Percentiles rank a stretch among this genome's conserved stretches.
Conservation (phyloP, 2,329 filamentous ascomycete genomes). For the Stylonectria norvegica region DNA sequence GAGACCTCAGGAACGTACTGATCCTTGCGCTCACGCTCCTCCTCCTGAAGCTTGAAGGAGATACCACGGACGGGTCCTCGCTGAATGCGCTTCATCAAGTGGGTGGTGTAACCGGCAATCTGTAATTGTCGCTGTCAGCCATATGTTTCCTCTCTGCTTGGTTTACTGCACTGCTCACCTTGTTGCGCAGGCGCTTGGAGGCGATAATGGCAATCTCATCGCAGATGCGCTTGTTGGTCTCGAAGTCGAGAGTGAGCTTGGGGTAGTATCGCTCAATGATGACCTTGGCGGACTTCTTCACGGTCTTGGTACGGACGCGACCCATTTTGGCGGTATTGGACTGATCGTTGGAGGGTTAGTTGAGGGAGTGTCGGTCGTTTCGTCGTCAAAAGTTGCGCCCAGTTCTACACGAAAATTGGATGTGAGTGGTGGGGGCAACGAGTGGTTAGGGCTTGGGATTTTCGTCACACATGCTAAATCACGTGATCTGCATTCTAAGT, state of each 20-base stretch:
- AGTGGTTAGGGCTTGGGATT: constrained; percentile 30
- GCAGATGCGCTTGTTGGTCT: constrained; percentile 99
- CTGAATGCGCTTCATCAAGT: constrained; percentile 99
- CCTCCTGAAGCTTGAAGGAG: constrained; percentile 99
- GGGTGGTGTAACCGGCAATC: constrained; percentile 98
- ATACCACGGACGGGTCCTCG: constrained; percentile 98
- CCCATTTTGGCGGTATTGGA: constrained; percentile 61
- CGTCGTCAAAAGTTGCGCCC: constrained; percentile 4
- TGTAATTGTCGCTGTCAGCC: constrained; percentile 35
- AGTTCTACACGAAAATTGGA: constrained; percentile 28
- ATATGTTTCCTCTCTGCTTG: background rate
- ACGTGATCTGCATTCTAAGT: constrained; percentile 25
- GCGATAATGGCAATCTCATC: constrained; percentile 99
- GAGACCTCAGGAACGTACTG: constrained; percentile 99
- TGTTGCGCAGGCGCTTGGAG: constrained; percentile 98
- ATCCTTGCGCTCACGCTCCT: constrained; percentile 99
- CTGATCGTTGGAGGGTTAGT: constrained; percentile 35
- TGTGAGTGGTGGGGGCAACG: constrained; percentile 24
- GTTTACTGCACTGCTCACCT: constrained; percentile 55
- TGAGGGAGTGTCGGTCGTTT: constrained; percentile 28
- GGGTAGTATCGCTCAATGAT: constrained; percentile 99
- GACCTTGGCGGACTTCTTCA: constrained; percentile 89
- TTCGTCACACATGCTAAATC: constrained; percentile 16
- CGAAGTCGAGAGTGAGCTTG: constrained; percentile 97
- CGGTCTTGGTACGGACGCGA: constrained; percentile 68